These are phyloP conservation scores for Polytrichum formosum DNA, from an alignment of 225 moss, liverwort and hornwort species.

Conservation along the genomic window DNA sequence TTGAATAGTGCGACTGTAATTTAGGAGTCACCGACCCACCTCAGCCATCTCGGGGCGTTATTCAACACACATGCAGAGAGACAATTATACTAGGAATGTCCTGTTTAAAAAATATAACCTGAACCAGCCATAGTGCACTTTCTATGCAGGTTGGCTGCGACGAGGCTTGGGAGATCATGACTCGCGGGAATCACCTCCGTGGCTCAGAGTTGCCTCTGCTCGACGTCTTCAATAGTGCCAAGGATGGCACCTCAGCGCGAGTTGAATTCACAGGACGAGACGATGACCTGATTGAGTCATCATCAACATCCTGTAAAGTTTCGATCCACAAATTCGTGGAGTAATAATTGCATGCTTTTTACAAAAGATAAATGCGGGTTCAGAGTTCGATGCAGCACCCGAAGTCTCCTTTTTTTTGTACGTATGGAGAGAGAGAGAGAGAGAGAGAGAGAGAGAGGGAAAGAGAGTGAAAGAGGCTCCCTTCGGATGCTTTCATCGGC, in stretches of 20 bases:
- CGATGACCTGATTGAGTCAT: background rate
- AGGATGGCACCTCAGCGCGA: background rate
- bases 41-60: background rate
- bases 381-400: background rate
- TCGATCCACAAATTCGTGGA: background rate
- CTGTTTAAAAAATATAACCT: background rate
- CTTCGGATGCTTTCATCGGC: constrained; percentile 12
- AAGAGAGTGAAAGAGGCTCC: background rate
- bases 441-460: background rate
- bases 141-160: background rate
- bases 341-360: background rate
- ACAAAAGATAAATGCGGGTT: background rate
- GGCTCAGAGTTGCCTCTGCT: no score
- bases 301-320: background rate
- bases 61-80: background rate
- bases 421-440: background rate
- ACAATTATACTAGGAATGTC: background rate
- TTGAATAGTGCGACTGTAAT: background rate
- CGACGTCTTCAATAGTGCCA: background rate
- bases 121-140: background rate
- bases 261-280: background rate
- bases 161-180: background rate
- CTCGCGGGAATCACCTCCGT: background rate
- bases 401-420: background rate
- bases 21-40: background rate